A percentile compares a stretch with the other conserved stretches of the same genome.
Evolutionary conservation across 1,284 basidiomycete species (phyloP).

Genomic region (Tilletia setariae): DNA sequence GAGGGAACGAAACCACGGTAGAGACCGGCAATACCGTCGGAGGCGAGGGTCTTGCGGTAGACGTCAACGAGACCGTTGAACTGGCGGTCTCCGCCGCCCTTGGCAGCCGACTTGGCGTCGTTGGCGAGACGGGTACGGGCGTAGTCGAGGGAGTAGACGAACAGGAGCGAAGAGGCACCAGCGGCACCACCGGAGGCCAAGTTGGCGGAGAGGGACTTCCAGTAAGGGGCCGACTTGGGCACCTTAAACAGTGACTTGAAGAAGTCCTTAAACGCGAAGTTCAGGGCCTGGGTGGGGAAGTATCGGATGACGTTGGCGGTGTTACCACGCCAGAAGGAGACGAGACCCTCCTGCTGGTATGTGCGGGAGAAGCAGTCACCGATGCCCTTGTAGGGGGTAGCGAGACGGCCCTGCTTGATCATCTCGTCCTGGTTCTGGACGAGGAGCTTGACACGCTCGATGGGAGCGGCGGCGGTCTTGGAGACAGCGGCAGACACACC

Average conservation of each 20-base stretch:
- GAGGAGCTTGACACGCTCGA: constrained; percentile 55
- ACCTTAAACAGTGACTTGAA: constrained; percentile 49
- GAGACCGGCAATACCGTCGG: constrained; percentile 54
- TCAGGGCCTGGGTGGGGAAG: constrained; percentile 54
- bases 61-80: constrained; percentile 55
- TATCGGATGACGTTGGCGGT: constrained; percentile 55
- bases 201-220: constrained; percentile 53
- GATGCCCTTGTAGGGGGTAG: constrained; percentile 54
- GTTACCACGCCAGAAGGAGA: constrained; percentile 55
- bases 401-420: constrained; percentile 55
- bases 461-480: constrained; percentile 55
- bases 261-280: constrained; percentile 51
- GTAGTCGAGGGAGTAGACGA: constrained; percentile 56
- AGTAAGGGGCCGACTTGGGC: constrained; percentile 53
- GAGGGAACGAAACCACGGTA: constrained; percentile 55
- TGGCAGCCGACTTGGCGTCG: constrained; percentile 54
- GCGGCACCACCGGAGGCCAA: constrained; percentile 55
- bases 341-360: constrained; percentile 53
- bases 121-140: constrained; percentile 56
- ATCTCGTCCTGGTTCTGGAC: constrained; percentile 56
- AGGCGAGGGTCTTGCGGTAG: constrained; percentile 54
- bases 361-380: constrained; percentile 55
- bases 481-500: constrained; percentile 53
- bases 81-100: constrained; percentile 54
- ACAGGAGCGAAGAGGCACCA: constrained; percentile 54